phyloP scores from a whole-genome alignment of 495 filamentous ascomycete genomes.

The Aspergillus panamensis region DNA sequence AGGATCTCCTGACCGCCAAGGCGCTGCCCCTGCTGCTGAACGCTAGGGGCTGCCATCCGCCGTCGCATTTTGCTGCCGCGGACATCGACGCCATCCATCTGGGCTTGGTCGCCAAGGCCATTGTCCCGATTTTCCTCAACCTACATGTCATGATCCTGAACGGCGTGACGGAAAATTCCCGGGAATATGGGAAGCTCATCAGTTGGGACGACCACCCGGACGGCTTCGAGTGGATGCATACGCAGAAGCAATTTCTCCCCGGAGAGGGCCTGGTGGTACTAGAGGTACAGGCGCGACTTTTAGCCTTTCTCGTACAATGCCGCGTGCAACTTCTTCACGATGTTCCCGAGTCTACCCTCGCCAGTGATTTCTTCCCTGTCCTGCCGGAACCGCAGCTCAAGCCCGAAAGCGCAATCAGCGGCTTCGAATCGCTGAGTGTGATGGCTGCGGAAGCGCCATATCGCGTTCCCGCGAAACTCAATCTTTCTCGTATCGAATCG shows the following conservation, averaged over 20 bases:
- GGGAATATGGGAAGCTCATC: constrained; percentile 45
- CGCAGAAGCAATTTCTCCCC: constrained; percentile 27
- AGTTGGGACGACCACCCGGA: constrained; percentile 37
- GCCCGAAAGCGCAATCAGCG: constrained; percentile 40
- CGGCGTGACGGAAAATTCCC: constrained; percentile 22
- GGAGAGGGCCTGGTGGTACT: constrained; percentile 45
- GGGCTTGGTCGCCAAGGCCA: constrained; percentile 8
- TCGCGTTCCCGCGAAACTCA: constrained; percentile 34
- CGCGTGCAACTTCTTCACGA: constrained; percentile 44
- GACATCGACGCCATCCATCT: constrained; percentile 25
- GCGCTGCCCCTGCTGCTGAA: constrained; percentile 37
- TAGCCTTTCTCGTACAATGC: constrained; percentile 41
- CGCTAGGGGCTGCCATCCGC: constrained; percentile 41
- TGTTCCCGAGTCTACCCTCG: constrained; percentile 14
- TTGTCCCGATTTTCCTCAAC: constrained; percentile 37
- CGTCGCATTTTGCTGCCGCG: constrained; percentile 36
- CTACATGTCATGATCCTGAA: constrained; percentile 42
- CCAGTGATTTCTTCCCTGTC: constrained; percentile 17
- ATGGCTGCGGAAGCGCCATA: constrained; percentile 48
- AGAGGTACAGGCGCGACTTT: constrained; percentile 41
- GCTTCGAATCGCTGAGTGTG: constrained; percentile 38
- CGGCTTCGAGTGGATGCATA: constrained; percentile 30
- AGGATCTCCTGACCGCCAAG: constrained; percentile 43
- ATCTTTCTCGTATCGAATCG: constrained; percentile 37
- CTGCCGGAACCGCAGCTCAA: constrained; percentile 26